These are phyloP conservation scores for Fusarium oxysporum DNA, from an alignment of 2,329 filamentous ascomycete genomes.

Conservation along the genomic window DNA sequence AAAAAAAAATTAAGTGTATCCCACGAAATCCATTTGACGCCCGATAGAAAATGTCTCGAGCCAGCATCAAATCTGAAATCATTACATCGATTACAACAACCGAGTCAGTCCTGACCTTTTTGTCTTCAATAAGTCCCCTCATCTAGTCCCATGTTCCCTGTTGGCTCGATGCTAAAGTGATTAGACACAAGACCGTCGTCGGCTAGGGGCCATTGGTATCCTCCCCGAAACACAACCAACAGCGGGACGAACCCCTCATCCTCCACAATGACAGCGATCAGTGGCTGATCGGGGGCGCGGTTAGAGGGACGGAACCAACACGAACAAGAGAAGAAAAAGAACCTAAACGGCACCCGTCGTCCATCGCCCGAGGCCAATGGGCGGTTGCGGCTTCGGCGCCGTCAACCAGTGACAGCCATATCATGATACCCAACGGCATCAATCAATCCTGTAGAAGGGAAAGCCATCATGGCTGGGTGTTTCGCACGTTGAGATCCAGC, in stretches of 20 bases:
- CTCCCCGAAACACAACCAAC: slow-evolving; percentile 43
- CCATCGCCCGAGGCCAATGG: slow-evolving; percentile 10
- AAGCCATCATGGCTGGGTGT: not conserved
- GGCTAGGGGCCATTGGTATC: slow-evolving; percentile 41
- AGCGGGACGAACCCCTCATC: slow-evolving; percentile 29
- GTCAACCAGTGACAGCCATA: slow-evolving; percentile 17
- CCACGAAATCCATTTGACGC: not conserved
- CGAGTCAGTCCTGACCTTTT: not conserved
- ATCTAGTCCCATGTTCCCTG: slow-evolving; percentile 38
- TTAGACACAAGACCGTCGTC: slow-evolving; percentile 37
- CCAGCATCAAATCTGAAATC: not conserved
- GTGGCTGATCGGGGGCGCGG: slow-evolving; percentile 29
- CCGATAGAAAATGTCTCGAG: not conserved
- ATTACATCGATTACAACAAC: slow-evolving; percentile 3
- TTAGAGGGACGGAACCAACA: slow-evolving; percentile 35
- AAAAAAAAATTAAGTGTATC: not conserved
- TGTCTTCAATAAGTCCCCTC: slow-evolving; percentile 12
- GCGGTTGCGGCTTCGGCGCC: slow-evolving; percentile 29
- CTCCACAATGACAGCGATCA: slow-evolving; percentile 35
- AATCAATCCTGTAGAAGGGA: not conserved
- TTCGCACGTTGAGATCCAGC: slow-evolving; percentile 3
- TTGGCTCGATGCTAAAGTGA: slow-evolving; percentile 36
- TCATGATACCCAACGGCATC: slow-evolving; percentile 6
- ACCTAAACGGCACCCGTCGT: slow-evolving; percentile 20
- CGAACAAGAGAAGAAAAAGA: slow-evolving; percentile 8